Base-by-base conservation (phyloP, 345 rosid species). In the Corymbia maculata region DNA sequence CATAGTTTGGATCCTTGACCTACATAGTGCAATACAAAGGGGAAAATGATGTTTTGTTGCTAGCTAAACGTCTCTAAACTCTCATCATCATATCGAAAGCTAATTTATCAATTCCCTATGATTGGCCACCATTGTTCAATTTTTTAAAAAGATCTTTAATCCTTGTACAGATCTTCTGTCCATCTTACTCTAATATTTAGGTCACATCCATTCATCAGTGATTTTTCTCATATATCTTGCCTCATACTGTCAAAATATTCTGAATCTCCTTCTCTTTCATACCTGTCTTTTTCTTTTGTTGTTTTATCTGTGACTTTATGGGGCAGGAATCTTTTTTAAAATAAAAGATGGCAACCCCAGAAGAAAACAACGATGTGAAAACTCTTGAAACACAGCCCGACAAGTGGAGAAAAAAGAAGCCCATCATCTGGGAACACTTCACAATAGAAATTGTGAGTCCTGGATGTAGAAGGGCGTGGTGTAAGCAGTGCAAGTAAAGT, bases 401-500 rank as follows among this genome's bases (percentile, higher is more conserved):
- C 87, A 92, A 92, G 92, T 88, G 95, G 85, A 93, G 97, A 91
- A 96, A 93, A 87, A 97, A 95, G 96, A 97, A 96, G 94, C 96
- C 98, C 49, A 92, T 94, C 26, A 98, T 95, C 51, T 97, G 98
- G 98, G 99, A 97, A 52, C 93, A 95, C 90, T 97, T 97, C 90
- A 95, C 98, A 12, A 93, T 97, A 47, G 95, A 96, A 90, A 89
- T 80, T 8, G 95, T 96, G 3, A 93, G 97, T 70, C 89, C 97
- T 7, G 94, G 93, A 79, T 93, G 97, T 90, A 94, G 97, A 91
- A 94, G 99, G 88, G 99, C 97, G 52, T 93, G 90, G 89, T 96
- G 98, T 92, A 97, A 96, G 85, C 97, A 93, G 79, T 96, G 99
- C 95, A 97, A 94, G 88, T 97, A 96, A 96, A 97, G 97, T 89